Evolutionary conservation across 305 asterid species (phyloP), one percentile per base, ranked within the genome.

Genomic region (Fraxinus nigra): DNA sequence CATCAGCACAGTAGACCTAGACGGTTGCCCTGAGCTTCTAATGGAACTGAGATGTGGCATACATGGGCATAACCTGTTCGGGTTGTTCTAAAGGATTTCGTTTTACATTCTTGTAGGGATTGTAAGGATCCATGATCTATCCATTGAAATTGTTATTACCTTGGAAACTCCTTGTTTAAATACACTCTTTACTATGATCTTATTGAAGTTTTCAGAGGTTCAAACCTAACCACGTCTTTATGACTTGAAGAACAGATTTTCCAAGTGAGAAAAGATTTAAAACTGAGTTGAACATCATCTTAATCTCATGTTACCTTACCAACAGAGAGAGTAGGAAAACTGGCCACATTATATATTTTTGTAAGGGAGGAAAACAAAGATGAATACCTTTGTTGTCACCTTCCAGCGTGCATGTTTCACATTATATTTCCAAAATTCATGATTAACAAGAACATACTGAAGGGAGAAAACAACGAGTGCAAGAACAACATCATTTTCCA

Each of bases 361-460:
- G 16, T n/a, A 78, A 56, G 87, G 85, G 84, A 37, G 79, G 78
- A 78, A 34, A 43, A 76, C 20, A 82, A 80, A 85, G 79, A 72
- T 18, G 59, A 7, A 70, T 94, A 96, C 99, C 99, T 97, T 94
- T 75, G 88, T 84, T 37, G 97, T 91, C 88, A 97, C 98, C 87
- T 89, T 90, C 98, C 98, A 97, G 43, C 98, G 98, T 85, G 94
- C 88, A 88, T 89, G 91, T 90, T 91, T 97, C 88, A 87, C 90
- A 90, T 86, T 93, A 81, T 92, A 97, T 54, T 87, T 92, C 99
- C 99, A 97, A 88, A 85, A 90, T 78, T 92, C 98, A 84, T 97
- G 99, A 87, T 92, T 93, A 84, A 94, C 97, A 81, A 97, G 89
- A 87, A 97, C 95, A 89, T 92, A 94, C 82, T 92, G 98, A 87